Evolutionary conservation across 306 rosid species (phyloP), one percentile per base, ranked within the genome.

Genomic region (Lathyrus aphaca): DNA sequence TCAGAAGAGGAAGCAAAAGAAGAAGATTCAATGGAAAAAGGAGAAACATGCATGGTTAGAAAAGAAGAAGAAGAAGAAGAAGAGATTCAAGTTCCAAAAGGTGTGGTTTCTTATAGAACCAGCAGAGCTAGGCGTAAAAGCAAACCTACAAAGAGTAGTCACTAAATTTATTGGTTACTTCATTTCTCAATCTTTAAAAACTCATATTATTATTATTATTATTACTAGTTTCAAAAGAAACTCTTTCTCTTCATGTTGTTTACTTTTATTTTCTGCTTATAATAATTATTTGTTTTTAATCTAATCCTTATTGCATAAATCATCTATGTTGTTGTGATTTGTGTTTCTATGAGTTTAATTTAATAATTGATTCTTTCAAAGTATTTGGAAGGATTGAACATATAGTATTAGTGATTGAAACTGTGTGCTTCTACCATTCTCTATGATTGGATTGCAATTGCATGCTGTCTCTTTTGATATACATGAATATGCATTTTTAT

Each of bases 71-170:
- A 14, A 21, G 21, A 53, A 30, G 51, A 37, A 7, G 46, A 74
- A 50, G 35, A 14, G 62, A 27, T 44, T 15, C 35, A 69, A 58
- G 43, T 73, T 21, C 66, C 75, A 51, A 77, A 48, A 67, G 81
- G 64, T 0, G 53, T 46, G 21, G 73, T 81, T 14, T 80, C 84
- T 46, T 81, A 83, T 3, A 86, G 87, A 75, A 88, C 91, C 82
- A 88, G 94, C 82, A 84, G 86, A 71, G 86, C 89, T 16, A 86
- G 95, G 69, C 55, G 96, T 58, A 92, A 92, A 82, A 80, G 91
- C 86, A 92, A 77, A 74, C 98, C 98, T 83, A 86, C 86, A 83
- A 92, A 92, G 81, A 92, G 98, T 59, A 89, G 89, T 21, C 63
- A 39, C 7, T 14, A 15, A 9, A 46, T 25, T 39, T 13, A 25